Percentiles rank a stretch among this genome's conserved stretches.
phyloP scores from a whole-genome alignment of 805 yeast species.

The Lachancea lanzarotensis region DNA sequence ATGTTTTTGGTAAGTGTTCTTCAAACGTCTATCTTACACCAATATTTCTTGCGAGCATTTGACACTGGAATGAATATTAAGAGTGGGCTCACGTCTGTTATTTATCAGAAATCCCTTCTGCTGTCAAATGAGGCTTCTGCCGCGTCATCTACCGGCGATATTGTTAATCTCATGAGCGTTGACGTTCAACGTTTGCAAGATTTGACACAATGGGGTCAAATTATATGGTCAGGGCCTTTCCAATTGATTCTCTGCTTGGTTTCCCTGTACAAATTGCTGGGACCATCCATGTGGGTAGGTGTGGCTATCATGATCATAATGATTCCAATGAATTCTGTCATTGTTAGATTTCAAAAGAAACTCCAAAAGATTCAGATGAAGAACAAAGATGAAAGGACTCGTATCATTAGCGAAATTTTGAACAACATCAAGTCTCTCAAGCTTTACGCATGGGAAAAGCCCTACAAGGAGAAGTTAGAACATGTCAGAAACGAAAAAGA shows the following conservation, averaged over 20 bases:
- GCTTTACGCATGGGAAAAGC: conserved; percentile 92
- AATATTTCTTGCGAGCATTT: conserved; percentile 67
- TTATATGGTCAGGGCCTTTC: conserved; percentile 91
- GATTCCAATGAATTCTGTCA: conserved; percentile 69
- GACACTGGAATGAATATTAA: conserved; percentile 73
- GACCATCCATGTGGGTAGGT: conserved; percentile 96
- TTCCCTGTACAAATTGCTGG: conserved; percentile 66
- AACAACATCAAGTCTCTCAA: conserved; percentile 90
- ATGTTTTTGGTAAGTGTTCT: conserved; percentile 73
- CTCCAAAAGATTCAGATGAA: conserved; percentile 84
- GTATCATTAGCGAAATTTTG: conserved; percentile 79
- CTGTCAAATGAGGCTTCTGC: conserved; percentile 68
- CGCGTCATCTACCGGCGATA: conserved; percentile 79
- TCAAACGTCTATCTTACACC: conserved; percentile 75
- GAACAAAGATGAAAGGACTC: conserved; percentile 85
- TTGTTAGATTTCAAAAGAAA: conserved; percentile 61
- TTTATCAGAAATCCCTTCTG: conserved; percentile 61
- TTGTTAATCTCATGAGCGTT: conserved; percentile 90
- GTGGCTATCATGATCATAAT: conserved; percentile 68
- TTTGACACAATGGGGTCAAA: conserved; percentile 66
- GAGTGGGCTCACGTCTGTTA: conserved; percentile 58
- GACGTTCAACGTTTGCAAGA: conserved; percentile 88
- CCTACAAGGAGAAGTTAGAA: conserved; percentile 66
- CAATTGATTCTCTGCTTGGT: conserved; percentile 71
- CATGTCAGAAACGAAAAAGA: conserved; percentile 86